These are phyloP conservation scores for Gracilariopsis chorda DNA, from an alignment of 23 red algal genomes.

Conservation along the genomic window DNA sequence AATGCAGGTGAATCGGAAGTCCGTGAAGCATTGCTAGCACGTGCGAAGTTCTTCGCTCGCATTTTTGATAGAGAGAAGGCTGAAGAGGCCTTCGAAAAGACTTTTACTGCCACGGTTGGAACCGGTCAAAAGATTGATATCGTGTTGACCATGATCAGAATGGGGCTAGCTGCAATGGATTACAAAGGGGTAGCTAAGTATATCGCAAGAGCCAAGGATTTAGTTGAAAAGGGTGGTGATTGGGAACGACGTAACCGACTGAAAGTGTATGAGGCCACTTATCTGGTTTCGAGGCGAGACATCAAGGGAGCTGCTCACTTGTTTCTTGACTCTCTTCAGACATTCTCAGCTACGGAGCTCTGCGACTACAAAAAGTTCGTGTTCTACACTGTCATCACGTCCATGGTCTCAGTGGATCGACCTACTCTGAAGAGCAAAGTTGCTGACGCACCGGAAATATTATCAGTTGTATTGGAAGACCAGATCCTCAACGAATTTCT, in stretches of 20 bases:
- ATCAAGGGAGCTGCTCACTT: conserved; percentile 66
- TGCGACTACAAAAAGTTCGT: conserved; percentile 81
- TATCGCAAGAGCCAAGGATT: conserved; percentile 70
- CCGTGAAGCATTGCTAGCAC: conserved; percentile 79
- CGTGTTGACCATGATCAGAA: conserved; percentile 72
- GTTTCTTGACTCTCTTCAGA: conserved; percentile 92
- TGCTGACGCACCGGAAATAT: conserved; percentile 83
- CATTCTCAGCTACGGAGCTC: conserved; percentile 93
- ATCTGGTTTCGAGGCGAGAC: conserved; percentile 71
- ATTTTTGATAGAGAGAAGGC: conserved; percentile 73
- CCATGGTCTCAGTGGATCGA: conserved; percentile 84
- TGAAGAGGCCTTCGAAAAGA: conserved; percentile 75
- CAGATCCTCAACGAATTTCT: conserved; percentile 64
- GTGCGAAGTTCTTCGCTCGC: conserved; percentile 75
- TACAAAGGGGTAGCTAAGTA: conserved; percentile 48
- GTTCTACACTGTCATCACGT: conserved; percentile 86
- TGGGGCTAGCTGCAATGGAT: conserved; percentile 77
- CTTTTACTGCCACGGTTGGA: conserved; percentile 83
- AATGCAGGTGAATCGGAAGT: conserved; percentile 96
- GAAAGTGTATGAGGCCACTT: conserved; percentile 92
- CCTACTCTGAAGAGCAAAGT: conserved; percentile 85
- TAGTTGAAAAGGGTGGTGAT: conserved; percentile 90
- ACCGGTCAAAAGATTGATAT: conserved; percentile 94
- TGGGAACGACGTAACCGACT: conserved; percentile 99
- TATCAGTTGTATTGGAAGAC: conserved; percentile 76